phyloP scores from a whole-genome alignment of 2,329 filamentous ascomycete genomes.

The Fusarium transvaalense region DNA sequence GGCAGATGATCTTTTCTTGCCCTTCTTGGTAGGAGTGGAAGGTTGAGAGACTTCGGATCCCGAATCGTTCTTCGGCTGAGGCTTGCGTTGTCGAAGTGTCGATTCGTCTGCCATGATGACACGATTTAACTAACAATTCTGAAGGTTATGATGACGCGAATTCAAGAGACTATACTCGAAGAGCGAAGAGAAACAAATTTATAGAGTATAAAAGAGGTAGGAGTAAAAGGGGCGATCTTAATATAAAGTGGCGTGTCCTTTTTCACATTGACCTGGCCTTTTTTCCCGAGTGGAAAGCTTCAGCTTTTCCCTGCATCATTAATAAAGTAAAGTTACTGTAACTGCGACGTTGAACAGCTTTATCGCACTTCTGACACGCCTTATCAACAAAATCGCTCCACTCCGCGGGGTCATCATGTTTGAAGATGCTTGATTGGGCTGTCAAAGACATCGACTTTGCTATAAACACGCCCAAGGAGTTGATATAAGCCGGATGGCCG shows the following conservation, averaged over 20 bases:
- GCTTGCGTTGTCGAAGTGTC: slow-evolving; percentile 61
- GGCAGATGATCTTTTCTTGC: slow-evolving; percentile 40
- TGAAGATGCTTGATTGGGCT: slow-evolving; percentile 35
- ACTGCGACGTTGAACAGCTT: slow-evolving; percentile 39
- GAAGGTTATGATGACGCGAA: background rate
- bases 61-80: slow-evolving; percentile 43
- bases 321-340: slow-evolving; percentile 21
- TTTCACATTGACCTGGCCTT: slow-evolving; percentile 23
- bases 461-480: slow-evolving; percentile 37
- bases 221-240: slow-evolving; percentile 27
- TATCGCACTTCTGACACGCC: slow-evolving; percentile 38
- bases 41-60: slow-evolving; percentile 39
- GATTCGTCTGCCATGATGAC: slow-evolving; percentile 56
- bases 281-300: slow-evolving; percentile 36
- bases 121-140: background rate
- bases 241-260: slow-evolving; percentile 41
- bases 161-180: background rate
- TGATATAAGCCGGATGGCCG: no score
- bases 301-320: slow-evolving; percentile 29
- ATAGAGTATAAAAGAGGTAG: background rate
- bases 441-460: background rate
- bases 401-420: slow-evolving; percentile 41
- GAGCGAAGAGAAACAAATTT: slow-evolving; percentile 11
- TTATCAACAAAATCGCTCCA: slow-evolving; percentile 40
- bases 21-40: slow-evolving; percentile 44